phyloP scores from a whole-genome alignment of 2,329 filamentous ascomycete species.

The Rhinocladiella mackenziei region DNA sequence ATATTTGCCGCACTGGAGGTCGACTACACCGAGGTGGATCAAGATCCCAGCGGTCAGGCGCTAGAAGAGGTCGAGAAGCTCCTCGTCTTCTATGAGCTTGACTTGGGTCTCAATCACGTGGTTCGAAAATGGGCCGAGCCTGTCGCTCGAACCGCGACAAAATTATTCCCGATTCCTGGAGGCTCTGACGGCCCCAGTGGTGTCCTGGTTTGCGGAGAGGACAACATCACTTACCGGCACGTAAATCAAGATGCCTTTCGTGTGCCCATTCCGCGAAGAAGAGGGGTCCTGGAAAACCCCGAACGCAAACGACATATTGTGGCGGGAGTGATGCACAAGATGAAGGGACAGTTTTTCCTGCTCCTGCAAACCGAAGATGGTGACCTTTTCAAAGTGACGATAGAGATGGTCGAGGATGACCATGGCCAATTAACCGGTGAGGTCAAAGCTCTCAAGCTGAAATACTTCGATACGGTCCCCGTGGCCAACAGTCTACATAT shows the following conservation, averaged over 20 bases:
- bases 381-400: conserved; percentile 94
- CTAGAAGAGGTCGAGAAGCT: conserved; percentile 79
- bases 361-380: conserved; percentile 93
- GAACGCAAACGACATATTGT: conserved; percentile 83
- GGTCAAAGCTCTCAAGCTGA: conserved; percentile 80
- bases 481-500: conserved; percentile 84
- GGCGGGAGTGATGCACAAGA: conserved; percentile 93
- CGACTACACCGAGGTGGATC: conserved; percentile 86
- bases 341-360: conserved; percentile 96
- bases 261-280: conserved; percentile 80
- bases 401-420: conserved; percentile 82
- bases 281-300: conserved; percentile 86
- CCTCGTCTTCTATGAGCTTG: conserved; percentile 95
- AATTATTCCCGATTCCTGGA: conserved; percentile 92
- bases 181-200: conserved; percentile 91
- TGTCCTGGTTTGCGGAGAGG: conserved; percentile 89
- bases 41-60: conserved; percentile 81
- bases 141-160: conserved; percentile 81
- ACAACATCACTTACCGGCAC: conserved; percentile 94
- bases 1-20: conserved; percentile 93
- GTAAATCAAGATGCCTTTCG: conserved; percentile 88
- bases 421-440: conserved; percentile 74
- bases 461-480: conserved; percentile 96
- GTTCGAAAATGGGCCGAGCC: conserved; percentile 94
- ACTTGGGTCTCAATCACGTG: conserved; percentile 93